Conservation (phyloP, 164 flowering plant genomes). For the Warburgia ugandensis region DNA sequence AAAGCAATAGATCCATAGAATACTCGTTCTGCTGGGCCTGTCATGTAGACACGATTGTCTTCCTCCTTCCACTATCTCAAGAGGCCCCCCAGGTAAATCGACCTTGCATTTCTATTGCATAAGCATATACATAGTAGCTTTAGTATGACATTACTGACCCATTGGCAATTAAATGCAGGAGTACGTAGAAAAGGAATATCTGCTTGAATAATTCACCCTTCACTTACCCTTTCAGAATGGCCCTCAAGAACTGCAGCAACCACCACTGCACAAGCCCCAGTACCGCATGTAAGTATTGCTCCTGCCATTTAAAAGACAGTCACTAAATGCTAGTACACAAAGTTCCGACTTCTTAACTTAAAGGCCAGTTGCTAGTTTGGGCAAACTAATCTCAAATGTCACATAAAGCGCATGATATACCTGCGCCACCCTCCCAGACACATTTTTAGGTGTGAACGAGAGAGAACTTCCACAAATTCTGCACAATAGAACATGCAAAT, state of each 20-base stretch:
- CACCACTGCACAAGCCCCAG: constrained; percentile 95
- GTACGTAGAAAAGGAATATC: too few species aligned
- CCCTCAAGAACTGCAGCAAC: constrained; percentile 98
- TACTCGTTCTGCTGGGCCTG: constrained; percentile 86
- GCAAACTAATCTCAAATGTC: too few species aligned
- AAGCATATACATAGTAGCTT: too few species aligned
- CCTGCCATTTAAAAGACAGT: constrained; percentile 34
- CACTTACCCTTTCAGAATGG: constrained; percentile 75
- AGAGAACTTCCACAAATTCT: constrained; percentile 91
- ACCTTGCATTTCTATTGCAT: constrained; percentile 80
- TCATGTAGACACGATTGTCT: constrained; percentile 93
- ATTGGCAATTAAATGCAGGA: too few species aligned
- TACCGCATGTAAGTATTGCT: constrained; percentile 97
- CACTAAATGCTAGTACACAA: too few species aligned
- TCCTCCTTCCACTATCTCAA: constrained; percentile 92
- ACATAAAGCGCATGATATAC: constrained; percentile 28
- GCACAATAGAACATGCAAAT: too few species aligned
- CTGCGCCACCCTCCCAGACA: constrained; percentile 99
- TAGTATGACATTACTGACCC: too few species aligned
- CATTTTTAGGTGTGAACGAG: constrained; percentile 87
- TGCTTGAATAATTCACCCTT: too few species aligned
- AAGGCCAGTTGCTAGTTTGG: too few species aligned
- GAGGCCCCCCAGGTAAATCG: constrained; percentile 91
- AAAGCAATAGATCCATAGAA: constrained; percentile 74
- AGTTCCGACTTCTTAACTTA: too few species aligned